Evolutionary conservation across 176 grass and related monocot species (phyloP).

Genomic region (Triticum aestivum): IWGSC_CS_RefSeq_v2.1 NC_057800.1:114590765-114591264

Average conservation of each 20-base stretch:
- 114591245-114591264: conserved; percentile 88
- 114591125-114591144: conserved; percentile 22
- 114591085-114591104: conserved; percentile 48
- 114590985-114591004: conserved; percentile 61
- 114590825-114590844: background rate
- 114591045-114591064: conserved; percentile 74
- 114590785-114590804: background rate
- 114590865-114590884: background rate
- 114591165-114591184: background rate
- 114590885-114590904: background rate
- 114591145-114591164: conserved; percentile 79
- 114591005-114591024: conserved; percentile 31
- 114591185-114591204: conserved; percentile 56
- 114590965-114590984: background rate
- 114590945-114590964: background rate
- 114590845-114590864: background rate
- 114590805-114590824: conserved; percentile 5
- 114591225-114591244: conserved; percentile 49
- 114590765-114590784: background rate
- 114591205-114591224: conserved; percentile 77
- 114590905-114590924: background rate
- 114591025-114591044: conserved; percentile 61
- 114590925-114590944: background rate
- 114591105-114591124: background rate
- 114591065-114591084: conserved; percentile 78